A percentile compares a stretch with the other conserved stretches of the same genome.
Evolutionary conservation across 768 basidiomycete species (phyloP).

Genomic region (Amanita subjunquillea): DNA sequence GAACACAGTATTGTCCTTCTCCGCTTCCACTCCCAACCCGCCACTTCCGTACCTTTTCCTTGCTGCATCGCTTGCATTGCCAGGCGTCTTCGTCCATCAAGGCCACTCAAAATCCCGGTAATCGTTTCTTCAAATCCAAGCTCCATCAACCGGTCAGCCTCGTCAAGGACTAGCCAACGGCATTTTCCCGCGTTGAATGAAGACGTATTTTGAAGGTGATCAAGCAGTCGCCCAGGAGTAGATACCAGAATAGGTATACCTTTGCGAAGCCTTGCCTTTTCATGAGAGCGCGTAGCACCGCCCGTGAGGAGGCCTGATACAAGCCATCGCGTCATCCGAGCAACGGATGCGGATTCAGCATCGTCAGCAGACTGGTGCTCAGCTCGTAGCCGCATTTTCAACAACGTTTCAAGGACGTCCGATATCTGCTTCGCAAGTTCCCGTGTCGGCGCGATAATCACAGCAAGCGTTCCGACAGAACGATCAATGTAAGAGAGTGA

Average conservation of each 20-base stretch:
- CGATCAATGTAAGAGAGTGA: conserved; percentile 90
- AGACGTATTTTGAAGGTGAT: conserved; percentile 92
- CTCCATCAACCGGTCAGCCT: conserved; percentile 96
- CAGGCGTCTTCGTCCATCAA: conserved; percentile 75
- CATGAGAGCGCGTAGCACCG: conserved; percentile 89
- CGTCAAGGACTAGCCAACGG: conserved; percentile 93
- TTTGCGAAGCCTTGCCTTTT: conserved; percentile 91
- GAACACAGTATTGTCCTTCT: conserved; percentile 90
- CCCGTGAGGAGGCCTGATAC: conserved; percentile 90
- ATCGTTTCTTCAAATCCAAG: conserved; percentile 97
- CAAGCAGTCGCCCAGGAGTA: conserved; percentile 90
- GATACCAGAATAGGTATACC: conserved; percentile 92
- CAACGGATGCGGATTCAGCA: conserved; percentile 23
- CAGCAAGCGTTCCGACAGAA: conserved; percentile 87
- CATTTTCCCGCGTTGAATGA: conserved; percentile 90
- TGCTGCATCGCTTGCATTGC: conserved; percentile 59
- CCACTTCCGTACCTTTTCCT: conserved; percentile 60
- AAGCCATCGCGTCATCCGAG: conserved; percentile 75
- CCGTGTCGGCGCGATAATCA: conserved; percentile 91
- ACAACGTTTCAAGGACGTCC: conserved; percentile 79
- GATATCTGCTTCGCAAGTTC: conserved; percentile 96
- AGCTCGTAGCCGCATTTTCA: conserved; percentile 64
- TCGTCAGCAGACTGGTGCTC: conserved; percentile 43
- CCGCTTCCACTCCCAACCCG: conserved; percentile 78
- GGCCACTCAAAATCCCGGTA: conserved; percentile 73